Base-by-base conservation (phyloP, 2,329 filamentous ascomycete species). In the Calycina herbarum region DNA sequence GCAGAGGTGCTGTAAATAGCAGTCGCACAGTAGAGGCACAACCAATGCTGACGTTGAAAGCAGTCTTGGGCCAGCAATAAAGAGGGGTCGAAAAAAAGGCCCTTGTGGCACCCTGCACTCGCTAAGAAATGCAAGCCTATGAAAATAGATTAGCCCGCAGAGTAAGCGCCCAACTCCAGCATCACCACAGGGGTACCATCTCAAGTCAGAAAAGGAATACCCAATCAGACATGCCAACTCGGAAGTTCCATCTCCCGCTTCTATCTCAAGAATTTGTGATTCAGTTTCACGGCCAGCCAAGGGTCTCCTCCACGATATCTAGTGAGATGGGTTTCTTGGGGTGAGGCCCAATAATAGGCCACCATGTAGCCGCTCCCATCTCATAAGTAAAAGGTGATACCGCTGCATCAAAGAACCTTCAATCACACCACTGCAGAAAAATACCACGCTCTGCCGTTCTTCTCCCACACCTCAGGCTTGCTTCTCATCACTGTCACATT, bases 311-410 rank as follows among this genome's bases (percentile, higher is more conserved):
- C 24, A 27, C 35, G n/a, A 27, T 40, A 48, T 61, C 20, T n/a
- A 29, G 59, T 31, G 54, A 62, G 60, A 35, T 64, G 59, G 65
- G 64, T 38, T 61, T 40, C 38, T 40, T 40, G 13, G 15, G 57
- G 10, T 8, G 56, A 57, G 71, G 63, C 72, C 72, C 72, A 74
- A 73, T 74, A 59, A 70, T 66, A 67, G 71, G 66, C 72, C 69
- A 38, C 24, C 63, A 61, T 64, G 66, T 69, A 71, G 62, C 63
- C 71, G 72, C 72, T 72, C 64, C 60, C 58, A 61, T 66, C 64
- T 54, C 64, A 67, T 72, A 72, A 72, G 67, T 63, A 45, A 68
- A 63, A 57, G 60, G 62, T 62, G 56, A 48, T 33, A 62, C 64
- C 66, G 66, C 72, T 68, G 38, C 67, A 65, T 67, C 57, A 40